Base-by-base conservation (phyloP, 148 eudicot genomes). In the Spergularia marina region DNA sequence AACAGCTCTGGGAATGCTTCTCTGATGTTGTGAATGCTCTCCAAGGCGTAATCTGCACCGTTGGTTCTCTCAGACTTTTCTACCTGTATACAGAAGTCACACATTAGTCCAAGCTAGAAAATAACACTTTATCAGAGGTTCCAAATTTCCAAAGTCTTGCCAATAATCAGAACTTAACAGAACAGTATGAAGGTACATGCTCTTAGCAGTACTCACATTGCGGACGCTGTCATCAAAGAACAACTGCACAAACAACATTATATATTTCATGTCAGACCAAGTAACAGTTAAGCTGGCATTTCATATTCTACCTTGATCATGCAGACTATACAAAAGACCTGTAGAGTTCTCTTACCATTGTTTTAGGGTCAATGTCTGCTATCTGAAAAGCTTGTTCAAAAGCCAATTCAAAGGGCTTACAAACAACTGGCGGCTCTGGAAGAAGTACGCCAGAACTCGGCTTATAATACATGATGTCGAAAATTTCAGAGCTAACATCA, bases 161-260 rank as follows among this genome's bases (percentile, higher is more conserved):
- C 4, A 64, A 21, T 58, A 8, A 66, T 34, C 65, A 9, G 13
- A 75, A 70, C 91, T 72, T 87, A 91, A 97, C 96, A 83, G 72
- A 70, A 94, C 89, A 2, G 97, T 89, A 71, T 87, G 86, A 12
- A 94, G 92, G 23, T 93, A 94, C 73, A 82, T n/a, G 11, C 25
- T 56, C 75, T 85, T 86, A 5, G 85, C 97, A 68, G 92, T 85
- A 78, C 86, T 80, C 71, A 91, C 10, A 79, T 94, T 94, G 25
- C 98, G 92, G 62, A 90, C 73, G 55, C 93, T 86, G 67, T 94
- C 98, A 74, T 94, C 97, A 53, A 94, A 94, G 82, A 94, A 94
- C 75, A 91, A 60, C 97, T 94, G 92, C 56, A 70, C 25, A 75
- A 44, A 44, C 47, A 53, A 57, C 30, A 52, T 21, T 2, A 34